Percentiles rank a stretch among this genome's conserved stretches.
These are phyloP conservation scores for Melocanna baccifera DNA, from an alignment of 176 grass and related monocot genomes.

Conservation along the genomic window DNA sequence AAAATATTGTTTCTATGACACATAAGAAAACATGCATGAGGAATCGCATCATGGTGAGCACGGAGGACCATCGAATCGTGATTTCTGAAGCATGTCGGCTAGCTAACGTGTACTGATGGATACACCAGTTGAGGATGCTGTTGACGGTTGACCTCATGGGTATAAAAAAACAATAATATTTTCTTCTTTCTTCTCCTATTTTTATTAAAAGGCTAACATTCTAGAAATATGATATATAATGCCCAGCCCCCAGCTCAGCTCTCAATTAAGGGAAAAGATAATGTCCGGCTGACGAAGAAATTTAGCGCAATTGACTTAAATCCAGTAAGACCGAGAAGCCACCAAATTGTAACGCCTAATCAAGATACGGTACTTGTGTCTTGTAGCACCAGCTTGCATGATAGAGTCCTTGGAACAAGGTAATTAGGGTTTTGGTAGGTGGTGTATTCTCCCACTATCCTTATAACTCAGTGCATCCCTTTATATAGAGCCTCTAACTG, in stretches of 20 bases:
- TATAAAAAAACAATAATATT: neutral
- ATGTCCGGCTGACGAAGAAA: too few species aligned
- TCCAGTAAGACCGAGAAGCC: neutral
- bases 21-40: neutral
- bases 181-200: neutral
- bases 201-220: too few species aligned
- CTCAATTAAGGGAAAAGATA: too few species aligned
- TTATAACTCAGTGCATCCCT: too few species aligned
- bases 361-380: neutral
- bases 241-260: too few species aligned
- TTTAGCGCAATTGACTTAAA: neutral
- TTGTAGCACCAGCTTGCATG: too few species aligned
- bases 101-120: neutral
- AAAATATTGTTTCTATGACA: neutral
- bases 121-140: neutral
- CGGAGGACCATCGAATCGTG: neutral
- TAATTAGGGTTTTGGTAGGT: too few species aligned
- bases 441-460: too few species aligned
- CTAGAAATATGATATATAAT: too few species aligned
- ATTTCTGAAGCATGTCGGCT: conserved; percentile 27
- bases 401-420: too few species aligned
- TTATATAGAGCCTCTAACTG: too few species aligned
- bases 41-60: too few species aligned
- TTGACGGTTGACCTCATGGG: neutral
- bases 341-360: neutral